phyloP scores from a whole-genome alignment of 2,329 filamentous ascomycete species.

The Colletotrichum higginsianum region DNA sequence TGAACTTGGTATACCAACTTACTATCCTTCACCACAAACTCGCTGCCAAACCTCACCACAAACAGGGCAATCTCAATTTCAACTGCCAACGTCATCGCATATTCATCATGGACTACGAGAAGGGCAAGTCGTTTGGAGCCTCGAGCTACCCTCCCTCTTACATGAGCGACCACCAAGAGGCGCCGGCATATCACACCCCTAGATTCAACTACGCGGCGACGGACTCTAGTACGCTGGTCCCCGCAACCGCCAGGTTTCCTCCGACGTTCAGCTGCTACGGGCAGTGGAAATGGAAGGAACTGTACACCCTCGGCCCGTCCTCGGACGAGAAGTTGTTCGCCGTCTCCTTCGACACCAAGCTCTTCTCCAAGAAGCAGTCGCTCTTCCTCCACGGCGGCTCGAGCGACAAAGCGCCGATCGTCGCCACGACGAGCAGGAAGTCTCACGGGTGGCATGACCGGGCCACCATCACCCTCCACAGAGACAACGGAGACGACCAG shows the following conservation, averaged over 20 bases:
- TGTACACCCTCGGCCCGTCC: slow-evolving; percentile 29
- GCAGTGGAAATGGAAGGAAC: slow-evolving; percentile 32
- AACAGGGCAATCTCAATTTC: no score
- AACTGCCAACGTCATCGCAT: no score
- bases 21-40: no score
- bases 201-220: slow-evolving; percentile 3
- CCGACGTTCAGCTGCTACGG: slow-evolving; percentile 33
- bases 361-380: slow-evolving; percentile 27
- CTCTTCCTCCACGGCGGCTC: slow-evolving; percentile 33
- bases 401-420: slow-evolving; percentile 6
- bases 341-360: slow-evolving; percentile 9
- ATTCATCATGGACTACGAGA: neutral
- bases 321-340: slow-evolving; percentile 20
- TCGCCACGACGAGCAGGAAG: slow-evolving; percentile 19
- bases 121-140: neutral
- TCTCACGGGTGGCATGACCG: neutral
- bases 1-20: neutral
- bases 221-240: neutral
- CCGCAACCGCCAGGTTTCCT: slow-evolving; percentile 25
- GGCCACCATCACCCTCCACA: slow-evolving; percentile 20
- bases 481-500: neutral
- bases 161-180: neutral
- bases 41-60: no score
- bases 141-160: neutral
- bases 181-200: slow-evolving; percentile 6